phyloP scores from a whole-genome alignment of 352 stramenopile species.

The Blastocystis sp. region DNA sequence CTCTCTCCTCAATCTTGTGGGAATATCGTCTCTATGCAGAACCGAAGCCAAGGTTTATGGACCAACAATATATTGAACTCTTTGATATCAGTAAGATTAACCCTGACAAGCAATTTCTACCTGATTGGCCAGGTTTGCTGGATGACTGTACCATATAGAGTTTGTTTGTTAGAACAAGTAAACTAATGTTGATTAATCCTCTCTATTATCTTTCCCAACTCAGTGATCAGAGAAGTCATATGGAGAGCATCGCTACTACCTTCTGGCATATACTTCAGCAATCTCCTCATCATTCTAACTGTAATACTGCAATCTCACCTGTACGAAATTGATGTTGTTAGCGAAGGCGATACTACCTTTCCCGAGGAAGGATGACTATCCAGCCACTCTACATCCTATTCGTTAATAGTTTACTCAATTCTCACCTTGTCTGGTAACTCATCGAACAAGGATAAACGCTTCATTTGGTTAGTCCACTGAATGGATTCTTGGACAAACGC shows the following conservation, averaged over 20 bases:
- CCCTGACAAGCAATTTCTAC: slow-evolving; percentile 11
- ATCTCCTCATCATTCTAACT: slow-evolving; percentile 30
- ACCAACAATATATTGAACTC: slow-evolving; percentile 51
- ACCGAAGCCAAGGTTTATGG: slow-evolving; percentile 45
- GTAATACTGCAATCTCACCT: background rate
- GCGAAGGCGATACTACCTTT: background rate
- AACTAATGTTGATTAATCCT: background rate
- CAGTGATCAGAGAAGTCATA: background rate
- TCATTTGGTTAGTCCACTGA: slow-evolving; percentile 48
- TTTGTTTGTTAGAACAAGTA: slow-evolving; percentile 10
- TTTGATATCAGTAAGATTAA: slow-evolving; percentile 23
- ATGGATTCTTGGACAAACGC: slow-evolving; percentile 43
- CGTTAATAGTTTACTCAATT: background rate
- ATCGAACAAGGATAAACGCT: background rate
- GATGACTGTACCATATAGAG: slow-evolving; percentile 35
- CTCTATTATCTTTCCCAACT: background rate
- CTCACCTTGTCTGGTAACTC: background rate
- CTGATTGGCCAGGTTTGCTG: slow-evolving; percentile 29
- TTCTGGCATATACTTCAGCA: background rate
- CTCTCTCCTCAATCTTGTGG: slow-evolving; percentile 27
- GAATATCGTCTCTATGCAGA: slow-evolving; percentile 56
- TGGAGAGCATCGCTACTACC: background rate
- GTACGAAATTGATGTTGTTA: slow-evolving; percentile 48
- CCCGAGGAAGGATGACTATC: slow-evolving; percentile 41
- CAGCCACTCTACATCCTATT: background rate